Conservation (phyloP, 2,329 filamentous ascomycete genomes). For the Botrytis elliptica region DNA sequence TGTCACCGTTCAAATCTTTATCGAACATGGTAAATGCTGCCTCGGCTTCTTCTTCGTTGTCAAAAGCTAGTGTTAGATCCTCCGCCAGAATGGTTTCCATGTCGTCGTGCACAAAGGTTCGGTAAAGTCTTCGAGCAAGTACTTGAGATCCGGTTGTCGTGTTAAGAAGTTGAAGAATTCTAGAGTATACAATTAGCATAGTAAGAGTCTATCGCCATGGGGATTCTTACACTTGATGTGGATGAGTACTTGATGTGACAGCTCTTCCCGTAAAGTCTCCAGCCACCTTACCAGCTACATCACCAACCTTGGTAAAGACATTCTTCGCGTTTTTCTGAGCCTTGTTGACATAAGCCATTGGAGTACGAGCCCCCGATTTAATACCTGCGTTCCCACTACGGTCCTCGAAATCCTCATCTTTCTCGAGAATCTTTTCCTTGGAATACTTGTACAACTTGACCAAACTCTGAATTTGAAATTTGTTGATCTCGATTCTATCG, state of each 20-base stretch:
- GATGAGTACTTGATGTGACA: conserved; percentile 68
- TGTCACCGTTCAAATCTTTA: conserved; percentile 94
- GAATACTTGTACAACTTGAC: conserved; percentile 64
- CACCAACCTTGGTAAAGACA: conserved; percentile 76
- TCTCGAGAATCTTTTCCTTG: conserved; percentile 62
- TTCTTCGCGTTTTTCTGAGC: conserved; percentile 72
- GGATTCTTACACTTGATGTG: conserved; percentile 64
- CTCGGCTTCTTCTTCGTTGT: conserved; percentile 80
- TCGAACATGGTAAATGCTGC: conserved; percentile 91
- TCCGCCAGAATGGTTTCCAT: conserved; percentile 75
- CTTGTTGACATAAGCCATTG: conserved; percentile 66
- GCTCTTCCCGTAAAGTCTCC: conserved; percentile 85
- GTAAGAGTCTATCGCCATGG: background rate
- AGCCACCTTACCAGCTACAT: conserved; percentile 80
- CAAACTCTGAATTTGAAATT: conserved; percentile 75
- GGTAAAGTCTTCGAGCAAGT: conserved; percentile 82
- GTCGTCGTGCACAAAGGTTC: conserved; percentile 74
- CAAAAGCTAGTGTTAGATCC: conserved; percentile 76
- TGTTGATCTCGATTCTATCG: conserved; percentile 87
- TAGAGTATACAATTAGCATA: conserved; percentile 27
- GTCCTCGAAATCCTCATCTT: conserved; percentile 74
- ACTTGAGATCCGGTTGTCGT: conserved; percentile 75
- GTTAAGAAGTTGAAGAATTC: conserved; percentile 70
- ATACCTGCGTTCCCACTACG: conserved; percentile 30
- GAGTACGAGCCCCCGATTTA: conserved; percentile 59